A percentile compares a stretch with the other conserved stretches of the same genome.
Conservation (phyloP, 2,329 filamentous ascomycete species). For the Claviceps purpurea region DNA sequence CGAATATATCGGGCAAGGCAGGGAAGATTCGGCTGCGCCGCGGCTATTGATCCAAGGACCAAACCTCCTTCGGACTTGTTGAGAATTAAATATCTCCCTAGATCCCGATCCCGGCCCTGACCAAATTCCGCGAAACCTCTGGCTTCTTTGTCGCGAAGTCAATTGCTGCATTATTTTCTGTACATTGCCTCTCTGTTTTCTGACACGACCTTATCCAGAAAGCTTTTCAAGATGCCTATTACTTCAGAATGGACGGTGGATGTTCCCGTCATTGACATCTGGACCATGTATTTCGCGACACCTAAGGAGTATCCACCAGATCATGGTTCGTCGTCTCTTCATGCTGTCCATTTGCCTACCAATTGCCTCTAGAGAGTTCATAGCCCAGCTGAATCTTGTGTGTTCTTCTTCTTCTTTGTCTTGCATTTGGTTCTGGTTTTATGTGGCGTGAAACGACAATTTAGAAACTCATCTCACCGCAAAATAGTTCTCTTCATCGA, state of each 20-base stretch:
- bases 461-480: neutral
- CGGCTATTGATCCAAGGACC: neutral
- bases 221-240: conserved; percentile 49
- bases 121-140: neutral
- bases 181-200: neutral
- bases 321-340: conserved; percentile 42
- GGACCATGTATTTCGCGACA: conserved; percentile 63
- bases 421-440: neutral
- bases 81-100: neutral
- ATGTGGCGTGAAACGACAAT: neutral
- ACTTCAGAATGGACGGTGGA: conserved; percentile 53
- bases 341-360: neutral
- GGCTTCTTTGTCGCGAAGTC: neutral
- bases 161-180: neutral
- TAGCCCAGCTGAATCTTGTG: neutral
- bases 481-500: conserved; percentile 65
- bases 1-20: too few relatives aligned
- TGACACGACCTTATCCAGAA: neutral
- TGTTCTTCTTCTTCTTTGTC: neutral
- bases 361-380: neutral
- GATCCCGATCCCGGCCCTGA: neutral
- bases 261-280: conserved; percentile 66
- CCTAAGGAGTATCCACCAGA: conserved; percentile 56
- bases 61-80: neutral
- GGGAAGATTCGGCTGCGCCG: neutral